Percentiles rank a stretch among this genome's conserved stretches.
Evolutionary conservation across 257 asterid species (phyloP).

Genomic region (Forsythia suspensa): DNA sequence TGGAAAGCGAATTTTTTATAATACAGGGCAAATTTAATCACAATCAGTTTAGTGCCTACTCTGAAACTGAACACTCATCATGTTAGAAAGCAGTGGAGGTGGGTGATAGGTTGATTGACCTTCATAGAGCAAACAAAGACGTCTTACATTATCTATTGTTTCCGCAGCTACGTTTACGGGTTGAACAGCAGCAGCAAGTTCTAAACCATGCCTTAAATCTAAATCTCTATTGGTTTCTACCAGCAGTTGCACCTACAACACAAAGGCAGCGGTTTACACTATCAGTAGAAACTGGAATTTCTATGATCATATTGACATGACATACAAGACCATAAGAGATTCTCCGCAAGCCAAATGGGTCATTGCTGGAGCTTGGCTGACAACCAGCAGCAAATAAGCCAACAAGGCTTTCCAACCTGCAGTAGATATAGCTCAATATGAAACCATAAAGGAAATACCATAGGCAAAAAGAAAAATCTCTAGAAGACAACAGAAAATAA

Average conservation of each 20-base stretch:
- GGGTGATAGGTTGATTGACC: slow-evolving; percentile 9
- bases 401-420: slow-evolving; percentile 94
- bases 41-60: slow-evolving; percentile 7
- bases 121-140: slow-evolving; percentile 11
- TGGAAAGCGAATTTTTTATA: background rate
- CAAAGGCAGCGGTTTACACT: slow-evolving; percentile 18
- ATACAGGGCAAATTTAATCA: background rate
- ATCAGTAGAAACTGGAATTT: slow-evolving; percentile 13
- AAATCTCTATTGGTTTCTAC: slow-evolving; percentile 69
- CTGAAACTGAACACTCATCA: slow-evolving; percentile 6
- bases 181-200: slow-evolving; percentile 88
- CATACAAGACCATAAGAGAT: slow-evolving; percentile 93
- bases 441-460: background rate
- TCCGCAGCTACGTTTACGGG: slow-evolving; percentile 66
- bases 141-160: slow-evolving; percentile 69
- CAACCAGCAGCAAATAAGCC: slow-evolving; percentile 99
- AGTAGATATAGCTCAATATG: slow-evolving; percentile 10
- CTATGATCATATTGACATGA: slow-evolving; percentile 16
- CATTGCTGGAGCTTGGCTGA: slow-evolving; percentile 86
- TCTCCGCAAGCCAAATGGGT: slow-evolving; percentile 95
- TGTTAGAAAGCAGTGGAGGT: background rate
- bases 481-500: slow-evolving; percentile 20
- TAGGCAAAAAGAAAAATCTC: slow-evolving; percentile 6
- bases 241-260: slow-evolving; percentile 79
- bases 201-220: slow-evolving; percentile 75